Conservation (phyloP, 805 yeast genomes). For the Kuraishia ogatae region DNA sequence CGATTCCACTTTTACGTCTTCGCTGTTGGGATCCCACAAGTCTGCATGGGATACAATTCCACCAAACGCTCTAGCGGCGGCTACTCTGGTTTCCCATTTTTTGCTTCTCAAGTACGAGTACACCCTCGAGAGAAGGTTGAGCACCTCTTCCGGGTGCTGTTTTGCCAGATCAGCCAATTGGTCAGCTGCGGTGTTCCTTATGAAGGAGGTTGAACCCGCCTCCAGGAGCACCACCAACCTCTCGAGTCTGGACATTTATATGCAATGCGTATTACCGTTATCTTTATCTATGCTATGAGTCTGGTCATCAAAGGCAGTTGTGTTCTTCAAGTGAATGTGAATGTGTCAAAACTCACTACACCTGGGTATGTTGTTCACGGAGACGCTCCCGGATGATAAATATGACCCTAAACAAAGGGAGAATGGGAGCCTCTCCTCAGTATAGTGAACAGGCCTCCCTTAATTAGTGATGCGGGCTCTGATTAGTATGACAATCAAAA, state of each 20-base stretch:
- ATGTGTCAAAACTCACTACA: no score
- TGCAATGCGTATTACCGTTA: not conserved
- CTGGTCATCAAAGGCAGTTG: no score
- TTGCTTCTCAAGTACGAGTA: constrained; percentile 77
- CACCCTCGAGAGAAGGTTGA: constrained; percentile 76
- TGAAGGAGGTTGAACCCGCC: constrained; percentile 90
- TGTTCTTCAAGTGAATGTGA: no score
- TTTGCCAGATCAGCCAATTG: constrained; percentile 91
- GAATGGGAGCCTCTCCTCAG: no score
- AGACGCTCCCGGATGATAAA: no score
- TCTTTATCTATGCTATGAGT: not conserved
- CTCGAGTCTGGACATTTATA: constrained; percentile 38
- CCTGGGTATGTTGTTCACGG: no score
- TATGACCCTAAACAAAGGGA: no score
- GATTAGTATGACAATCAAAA: no score
- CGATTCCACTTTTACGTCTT: constrained; percentile 11
- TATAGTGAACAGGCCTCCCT: no score
- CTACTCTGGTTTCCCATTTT: constrained; percentile 94
- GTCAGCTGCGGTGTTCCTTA: constrained; percentile 94
- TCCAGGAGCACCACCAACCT: constrained; percentile 60
- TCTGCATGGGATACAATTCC: constrained; percentile 77
- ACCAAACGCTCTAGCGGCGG: constrained; percentile 93
- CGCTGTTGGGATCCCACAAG: constrained; percentile 74
- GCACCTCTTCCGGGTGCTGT: constrained; percentile 88
- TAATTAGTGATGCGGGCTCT: no score